A percentile compares a stretch with the other conserved stretches of the same genome.
These are phyloP conservation scores for Tulasnella sp. DNA, from an alignment of 768 basidiomycete species.

Conservation along the genomic window DNA sequence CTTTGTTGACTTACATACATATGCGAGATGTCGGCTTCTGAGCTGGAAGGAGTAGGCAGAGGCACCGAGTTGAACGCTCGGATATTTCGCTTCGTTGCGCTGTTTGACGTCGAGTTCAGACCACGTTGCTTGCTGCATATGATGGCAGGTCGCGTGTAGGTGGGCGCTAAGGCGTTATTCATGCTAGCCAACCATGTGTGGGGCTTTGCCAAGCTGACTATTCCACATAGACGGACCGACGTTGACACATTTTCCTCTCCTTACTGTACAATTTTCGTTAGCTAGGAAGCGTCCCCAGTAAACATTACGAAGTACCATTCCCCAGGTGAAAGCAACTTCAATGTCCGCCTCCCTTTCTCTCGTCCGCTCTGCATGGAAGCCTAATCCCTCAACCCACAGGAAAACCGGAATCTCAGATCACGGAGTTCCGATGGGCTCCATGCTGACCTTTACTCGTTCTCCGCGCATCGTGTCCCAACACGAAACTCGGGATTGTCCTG, in stretches of 20 bases:
- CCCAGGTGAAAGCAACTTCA: too few relatives aligned
- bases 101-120: not conserved
- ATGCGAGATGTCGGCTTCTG: not conserved
- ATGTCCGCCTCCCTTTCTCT: not conserved
- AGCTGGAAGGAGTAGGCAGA: not conserved
- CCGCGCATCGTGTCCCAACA: not conserved
- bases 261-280: too few relatives aligned
- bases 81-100: not conserved
- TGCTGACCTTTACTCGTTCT: not conserved
- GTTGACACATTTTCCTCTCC: too few relatives aligned
- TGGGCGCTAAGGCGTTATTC: not conserved
- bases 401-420: not conserved
- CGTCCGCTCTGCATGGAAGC: not conserved
- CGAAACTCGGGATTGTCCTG: not conserved
- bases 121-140: not conserved
- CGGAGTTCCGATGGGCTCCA: not conserved
- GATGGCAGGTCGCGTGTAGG: not conserved
- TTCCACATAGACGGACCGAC: not conserved
- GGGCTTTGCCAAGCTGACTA: too few relatives aligned
- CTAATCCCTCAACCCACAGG: not conserved
- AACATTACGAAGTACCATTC: not conserved
- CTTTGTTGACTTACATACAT: too few relatives aligned
- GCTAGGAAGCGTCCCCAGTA: not conserved
- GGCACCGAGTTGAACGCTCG: not conserved
- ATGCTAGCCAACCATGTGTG: not conserved